Evolutionary conservation across 2,329 filamentous ascomycete genomes (phyloP), one percentile per base, ranked within the genome.

Genomic region (Dothistroma pini): DNA sequence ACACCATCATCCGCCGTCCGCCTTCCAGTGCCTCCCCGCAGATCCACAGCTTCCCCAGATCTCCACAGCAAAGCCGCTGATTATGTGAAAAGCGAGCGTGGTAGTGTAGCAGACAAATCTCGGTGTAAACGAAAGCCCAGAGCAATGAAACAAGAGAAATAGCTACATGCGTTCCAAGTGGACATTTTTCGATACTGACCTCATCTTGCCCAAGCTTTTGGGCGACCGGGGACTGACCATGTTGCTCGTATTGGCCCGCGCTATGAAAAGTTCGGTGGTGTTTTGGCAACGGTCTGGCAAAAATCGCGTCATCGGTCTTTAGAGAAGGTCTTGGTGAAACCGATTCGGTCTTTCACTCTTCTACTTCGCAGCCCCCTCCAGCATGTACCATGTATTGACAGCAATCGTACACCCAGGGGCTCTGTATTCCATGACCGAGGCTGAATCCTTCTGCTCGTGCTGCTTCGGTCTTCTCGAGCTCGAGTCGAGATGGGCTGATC

Each of bases 221-320:
- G 22, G 22, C 22, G 57, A 54, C 49, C 57, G 34, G 47, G 57
- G 49, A 29, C 25, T 29, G 25, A 29, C 25, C 54, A 38, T 53
- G 49, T 52, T 3, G 10, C 57, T 58, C 57, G 57, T 58, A 58
- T 58, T 54, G 32, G 32, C 34, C 16, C 19, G 49, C 49, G 25
- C 57, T 54, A 58, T 32, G 32, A 54, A 50, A 31, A 14, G 14
- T 54, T 48, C 34, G 54, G 19, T 44, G 41, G 22, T 47, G 35
- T 44, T 48, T 32, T 34, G 34, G 34, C 34, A 38, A 38, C 34
- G 3, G 34, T 16, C 34, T 16, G 34, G 34, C 10, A 11, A 7
- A 38, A 11, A 38, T 7, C 34, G 34, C 34, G 34, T 38, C 34
- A 38, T 38, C 34, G 34, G 25, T 3, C 25, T 29, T 29, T 29